Conservation (phyloP, 768 basidiomycete genomes). For the Leccinum boreale region DNA sequence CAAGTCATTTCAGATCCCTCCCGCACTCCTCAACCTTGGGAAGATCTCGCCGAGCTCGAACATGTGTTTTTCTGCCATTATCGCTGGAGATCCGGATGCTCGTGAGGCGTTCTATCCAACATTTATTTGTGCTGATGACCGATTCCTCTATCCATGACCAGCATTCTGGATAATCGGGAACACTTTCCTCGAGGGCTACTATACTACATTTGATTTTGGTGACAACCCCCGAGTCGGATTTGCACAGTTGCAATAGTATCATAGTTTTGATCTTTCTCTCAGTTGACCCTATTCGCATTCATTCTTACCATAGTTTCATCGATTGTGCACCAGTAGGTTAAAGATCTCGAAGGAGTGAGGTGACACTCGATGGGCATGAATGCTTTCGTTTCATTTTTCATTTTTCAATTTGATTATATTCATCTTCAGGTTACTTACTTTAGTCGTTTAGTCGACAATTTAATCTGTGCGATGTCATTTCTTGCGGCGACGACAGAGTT, state of each 20-base stretch:
- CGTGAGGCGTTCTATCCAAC: background rate
- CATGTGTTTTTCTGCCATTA: constrained; percentile 26
- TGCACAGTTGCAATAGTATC: constrained; percentile 19
- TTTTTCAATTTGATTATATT: too few relatives aligned
- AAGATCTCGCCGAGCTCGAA: constrained; percentile 14
- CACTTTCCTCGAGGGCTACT: constrained; percentile 42
- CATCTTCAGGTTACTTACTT: too few relatives aligned
- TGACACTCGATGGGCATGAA: too few relatives aligned
- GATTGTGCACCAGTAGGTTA: too few relatives aligned
- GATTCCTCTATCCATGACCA: constrained; percentile 4
- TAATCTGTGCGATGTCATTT: too few relatives aligned
- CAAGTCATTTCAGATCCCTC: background rate
- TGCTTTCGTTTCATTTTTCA: too few relatives aligned
- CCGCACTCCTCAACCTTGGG: constrained; percentile 37
- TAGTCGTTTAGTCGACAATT: too few relatives aligned
- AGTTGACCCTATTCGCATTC: too few relatives aligned
- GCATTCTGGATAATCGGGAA: constrained; percentile 18
- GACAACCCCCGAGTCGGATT: constrained; percentile 36
- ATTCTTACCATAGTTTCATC: too few relatives aligned
- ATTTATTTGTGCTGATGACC: background rate
- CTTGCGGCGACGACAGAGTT: too few relatives aligned
- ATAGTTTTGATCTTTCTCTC: too few relatives aligned
- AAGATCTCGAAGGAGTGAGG: too few relatives aligned
- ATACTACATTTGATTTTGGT: constrained; percentile 37
- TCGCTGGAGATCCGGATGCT: background rate